phyloP scores from a whole-genome alignment of 352 stramenopile species.

The Phytopythium sindhum region DNA sequence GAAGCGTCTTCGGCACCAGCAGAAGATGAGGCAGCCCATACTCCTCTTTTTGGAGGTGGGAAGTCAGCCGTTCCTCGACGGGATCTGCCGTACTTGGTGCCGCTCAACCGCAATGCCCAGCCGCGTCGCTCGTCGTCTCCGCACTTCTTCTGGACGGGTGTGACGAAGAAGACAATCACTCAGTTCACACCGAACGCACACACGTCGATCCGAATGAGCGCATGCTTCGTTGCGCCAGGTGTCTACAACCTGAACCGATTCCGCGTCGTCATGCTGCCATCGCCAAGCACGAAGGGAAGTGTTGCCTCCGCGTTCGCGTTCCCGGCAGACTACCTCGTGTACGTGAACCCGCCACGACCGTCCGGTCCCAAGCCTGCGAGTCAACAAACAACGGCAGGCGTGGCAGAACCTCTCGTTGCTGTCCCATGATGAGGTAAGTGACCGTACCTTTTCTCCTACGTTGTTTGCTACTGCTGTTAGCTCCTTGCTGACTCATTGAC shows the following conservation, averaged over 20 bases:
- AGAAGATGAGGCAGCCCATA: background rate
- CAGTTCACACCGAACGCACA: conserved; percentile 44
- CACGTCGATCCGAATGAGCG: conserved; percentile 54
- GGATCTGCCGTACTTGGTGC: conserved; percentile 5
- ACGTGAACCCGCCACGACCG: conserved; percentile 33
- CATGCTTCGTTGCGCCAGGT: conserved; percentile 67
- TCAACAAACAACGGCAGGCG: background rate
- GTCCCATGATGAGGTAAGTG: background rate
- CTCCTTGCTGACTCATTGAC: background rate
- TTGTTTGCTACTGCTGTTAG: background rate
- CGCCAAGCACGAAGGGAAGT: background rate
- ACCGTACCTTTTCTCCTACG: background rate
- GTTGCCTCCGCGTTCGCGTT: conserved; percentile 50
- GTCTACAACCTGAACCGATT: conserved; percentile 86
- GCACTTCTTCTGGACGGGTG: conserved; percentile 77
- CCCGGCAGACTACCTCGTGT: conserved; percentile 73
- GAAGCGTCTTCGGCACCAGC: conserved; percentile 19
- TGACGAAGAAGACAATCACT: conserved; percentile 66
- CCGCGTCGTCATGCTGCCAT: conserved; percentile 49
- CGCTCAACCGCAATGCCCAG: background rate
- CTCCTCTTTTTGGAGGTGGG: background rate
- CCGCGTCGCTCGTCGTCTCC: conserved; percentile 28
- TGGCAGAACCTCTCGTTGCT: background rate
- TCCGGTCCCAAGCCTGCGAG: background rate
- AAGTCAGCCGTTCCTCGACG: background rate